Evolutionary conservation across 768 basidiomycete species (phyloP).

Genomic region (Phlegmacium glaucopus): DNA sequence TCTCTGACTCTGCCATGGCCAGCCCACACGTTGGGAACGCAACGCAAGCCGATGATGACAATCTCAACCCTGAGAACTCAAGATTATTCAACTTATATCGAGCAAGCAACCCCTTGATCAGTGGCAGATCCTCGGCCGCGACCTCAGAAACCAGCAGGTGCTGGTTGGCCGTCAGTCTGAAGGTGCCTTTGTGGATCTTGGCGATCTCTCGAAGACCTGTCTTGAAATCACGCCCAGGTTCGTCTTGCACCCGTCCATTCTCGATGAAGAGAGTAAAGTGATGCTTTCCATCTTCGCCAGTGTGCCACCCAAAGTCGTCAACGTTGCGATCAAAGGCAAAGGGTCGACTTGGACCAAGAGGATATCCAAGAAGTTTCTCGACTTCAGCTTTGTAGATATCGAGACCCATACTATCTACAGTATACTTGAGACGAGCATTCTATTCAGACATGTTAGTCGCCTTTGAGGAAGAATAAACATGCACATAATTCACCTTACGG

Average conservation of each 20-base stretch:
- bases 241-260: conserved; percentile 96
- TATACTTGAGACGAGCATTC: conserved; percentile 95
- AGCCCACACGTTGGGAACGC: conserved; percentile 91
- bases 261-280: conserved; percentile 96
- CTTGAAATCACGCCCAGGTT: conserved; percentile 88
- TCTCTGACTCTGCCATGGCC: conserved; percentile 52
- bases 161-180: conserved; percentile 94
- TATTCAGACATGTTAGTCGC: conserved; percentile 21
- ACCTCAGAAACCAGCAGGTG: conserved; percentile 89
- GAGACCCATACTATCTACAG: conserved; percentile 92
- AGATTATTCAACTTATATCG: conserved; percentile 92
- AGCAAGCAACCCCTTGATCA: conserved; percentile 74
- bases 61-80: conserved; percentile 69
- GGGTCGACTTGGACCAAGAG: conserved; percentile 66
- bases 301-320: conserved; percentile 94
- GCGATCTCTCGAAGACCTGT: conserved; percentile 91
- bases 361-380: conserved; percentile 82
- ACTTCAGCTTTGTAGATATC: conserved; percentile 86
- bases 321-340: conserved; percentile 86
- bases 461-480: background rate
- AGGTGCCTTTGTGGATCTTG: conserved; percentile 88
- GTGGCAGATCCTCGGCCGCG: conserved; percentile 61
- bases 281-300: conserved; percentile 81
- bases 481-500: conserved; percentile 44
- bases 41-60: conserved; percentile 95